phyloP scores from a whole-genome alignment of 768 basidiomycete genomes.

The Leucocoprinus birnbaumii region DNA sequence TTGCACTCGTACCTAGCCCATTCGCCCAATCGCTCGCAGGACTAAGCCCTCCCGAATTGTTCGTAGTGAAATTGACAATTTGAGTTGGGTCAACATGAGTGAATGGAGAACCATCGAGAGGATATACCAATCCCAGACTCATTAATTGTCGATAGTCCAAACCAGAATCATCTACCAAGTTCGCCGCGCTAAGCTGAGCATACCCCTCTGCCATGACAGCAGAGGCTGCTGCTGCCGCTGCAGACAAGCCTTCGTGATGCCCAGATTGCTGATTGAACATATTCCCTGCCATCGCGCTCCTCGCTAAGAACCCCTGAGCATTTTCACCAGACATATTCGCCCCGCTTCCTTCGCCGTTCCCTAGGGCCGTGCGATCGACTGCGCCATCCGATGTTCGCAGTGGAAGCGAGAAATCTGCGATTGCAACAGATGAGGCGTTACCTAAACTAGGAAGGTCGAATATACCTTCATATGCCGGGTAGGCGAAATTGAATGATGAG shows the following conservation, averaged over 20 bases:
- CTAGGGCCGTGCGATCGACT: constrained; percentile 6
- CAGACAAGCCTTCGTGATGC: constrained; percentile 52
- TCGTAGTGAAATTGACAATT: constrained; percentile 34
- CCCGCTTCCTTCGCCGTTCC: not conserved
- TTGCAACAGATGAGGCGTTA: constrained; percentile 19
- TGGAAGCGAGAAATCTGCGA: constrained; percentile 4
- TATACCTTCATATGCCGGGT: constrained; percentile 60
- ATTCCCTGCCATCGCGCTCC: not conserved
- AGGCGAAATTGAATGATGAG: constrained; percentile 70
- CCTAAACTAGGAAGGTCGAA: constrained; percentile 46
- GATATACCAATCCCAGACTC: constrained; percentile 50
- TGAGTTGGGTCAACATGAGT: constrained; percentile 94
- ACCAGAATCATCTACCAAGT: constrained; percentile 49
- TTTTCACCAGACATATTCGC: not conserved
- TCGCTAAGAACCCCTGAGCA: not conserved
- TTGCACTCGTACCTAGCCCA: constrained; percentile 61
- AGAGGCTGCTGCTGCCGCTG: constrained; percentile 62
- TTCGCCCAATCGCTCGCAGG: constrained; percentile 85
- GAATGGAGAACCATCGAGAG: constrained; percentile 53
- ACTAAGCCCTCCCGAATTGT: constrained; percentile 34
- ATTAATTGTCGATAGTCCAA: constrained; percentile 68
- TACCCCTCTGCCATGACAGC: constrained; percentile 74
- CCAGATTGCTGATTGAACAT: not conserved
- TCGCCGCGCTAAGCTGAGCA: constrained; percentile 59
- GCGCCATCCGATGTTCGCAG: constrained; percentile 15